Percentiles rank a stretch among this genome's conserved stretches.
Conservation (phyloP, 768 basidiomycete species). For the Amanita inopinata region DNA sequence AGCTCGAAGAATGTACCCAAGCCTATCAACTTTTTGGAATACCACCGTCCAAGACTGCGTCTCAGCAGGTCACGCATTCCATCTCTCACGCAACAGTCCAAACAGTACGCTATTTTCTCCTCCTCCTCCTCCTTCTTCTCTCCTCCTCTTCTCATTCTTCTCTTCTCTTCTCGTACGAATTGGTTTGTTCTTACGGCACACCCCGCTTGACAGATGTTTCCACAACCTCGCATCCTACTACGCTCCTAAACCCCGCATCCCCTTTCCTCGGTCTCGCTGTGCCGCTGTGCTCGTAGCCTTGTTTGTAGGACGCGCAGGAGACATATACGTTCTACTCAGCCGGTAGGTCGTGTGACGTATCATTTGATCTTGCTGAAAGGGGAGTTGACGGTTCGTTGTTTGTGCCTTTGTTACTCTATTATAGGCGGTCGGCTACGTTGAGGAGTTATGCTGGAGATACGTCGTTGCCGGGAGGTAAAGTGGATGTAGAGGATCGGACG, state of each 20-base stretch:
- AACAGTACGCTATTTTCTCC: slow-evolving; percentile 24
- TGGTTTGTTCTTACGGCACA: neutral
- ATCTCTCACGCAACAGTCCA: slow-evolving; percentile 40
- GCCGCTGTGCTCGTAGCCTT: slow-evolving; percentile 79
- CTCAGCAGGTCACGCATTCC: slow-evolving; percentile 34
- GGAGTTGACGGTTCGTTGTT: neutral
- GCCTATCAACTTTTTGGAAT: slow-evolving; percentile 33
- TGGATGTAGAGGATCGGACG: slow-evolving; percentile 56
- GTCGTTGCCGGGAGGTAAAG: slow-evolving; percentile 78
- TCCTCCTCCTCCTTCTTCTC: neutral
- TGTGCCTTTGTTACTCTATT: neutral
- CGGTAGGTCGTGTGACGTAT: slow-evolving; percentile 37
- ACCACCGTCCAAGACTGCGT: slow-evolving; percentile 35
- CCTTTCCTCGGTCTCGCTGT: slow-evolving; percentile 41
- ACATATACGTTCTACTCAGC: slow-evolving; percentile 79
- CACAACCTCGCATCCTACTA: slow-evolving; percentile 43
- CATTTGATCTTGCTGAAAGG: neutral
- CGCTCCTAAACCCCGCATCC: slow-evolving; percentile 27
- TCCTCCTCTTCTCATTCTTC: neutral
- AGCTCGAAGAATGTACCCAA: too few relatives aligned
- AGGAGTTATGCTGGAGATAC: slow-evolving; percentile 82
- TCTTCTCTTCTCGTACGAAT: neutral
- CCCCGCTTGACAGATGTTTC: slow-evolving; percentile 35
- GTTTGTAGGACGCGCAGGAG: slow-evolving; percentile 77
- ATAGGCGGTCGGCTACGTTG: slow-evolving; percentile 67